Percentiles rank a stretch among this genome's conserved stretches.
phyloP scores from a whole-genome alignment of 164 flowering plant species.

The Aristolochia contorta region DNA sequence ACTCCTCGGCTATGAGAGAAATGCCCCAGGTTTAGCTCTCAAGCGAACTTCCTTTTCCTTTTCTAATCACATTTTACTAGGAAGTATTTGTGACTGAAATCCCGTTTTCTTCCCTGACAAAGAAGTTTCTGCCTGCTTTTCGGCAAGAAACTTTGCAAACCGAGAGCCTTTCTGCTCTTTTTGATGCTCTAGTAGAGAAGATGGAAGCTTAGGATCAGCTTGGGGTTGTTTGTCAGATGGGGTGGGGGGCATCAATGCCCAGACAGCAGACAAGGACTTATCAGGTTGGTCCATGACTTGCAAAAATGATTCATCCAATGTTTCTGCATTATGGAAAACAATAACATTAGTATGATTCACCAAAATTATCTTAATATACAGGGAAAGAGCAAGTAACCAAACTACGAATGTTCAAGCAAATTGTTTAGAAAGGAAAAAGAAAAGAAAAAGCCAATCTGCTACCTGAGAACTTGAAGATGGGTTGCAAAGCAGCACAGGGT shows the following conservation, averaged over 20 bases:
- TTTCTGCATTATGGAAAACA: slow-evolving; percentile 31
- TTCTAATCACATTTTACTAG: slow-evolving; percentile 45
- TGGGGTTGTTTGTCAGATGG: slow-evolving; percentile 43
- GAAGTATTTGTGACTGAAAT: slow-evolving; percentile 12
- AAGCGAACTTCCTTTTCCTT: background rate
- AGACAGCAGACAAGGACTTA: slow-evolving; percentile 58
- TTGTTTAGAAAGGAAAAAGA: background rate
- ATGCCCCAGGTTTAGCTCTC: background rate
- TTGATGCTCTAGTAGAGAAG: slow-evolving; percentile 12
- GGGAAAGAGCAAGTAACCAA: background rate
- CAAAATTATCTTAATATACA: background rate
- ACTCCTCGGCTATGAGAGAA: background rate
- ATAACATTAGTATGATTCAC: background rate
- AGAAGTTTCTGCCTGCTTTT: slow-evolving; percentile 20
- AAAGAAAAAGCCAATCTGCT: background rate
- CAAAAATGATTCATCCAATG: slow-evolving; percentile 44
- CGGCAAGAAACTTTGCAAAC: slow-evolving; percentile 54
- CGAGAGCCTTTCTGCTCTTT: slow-evolving; percentile 55
- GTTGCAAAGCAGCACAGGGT: slow-evolving; percentile 66
- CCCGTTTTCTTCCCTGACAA: slow-evolving; percentile 18
- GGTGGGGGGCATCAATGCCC: slow-evolving; percentile 81
- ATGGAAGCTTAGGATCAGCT: slow-evolving; percentile 24
- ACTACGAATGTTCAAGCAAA: background rate
- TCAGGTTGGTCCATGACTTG: slow-evolving; percentile 59
- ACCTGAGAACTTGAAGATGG: slow-evolving; percentile 82